Evolutionary conservation across 2,329 filamentous ascomycete genomes (phyloP), one percentile per base, ranked within the genome.

Genomic region (Hypoxylon sp.): DNA sequence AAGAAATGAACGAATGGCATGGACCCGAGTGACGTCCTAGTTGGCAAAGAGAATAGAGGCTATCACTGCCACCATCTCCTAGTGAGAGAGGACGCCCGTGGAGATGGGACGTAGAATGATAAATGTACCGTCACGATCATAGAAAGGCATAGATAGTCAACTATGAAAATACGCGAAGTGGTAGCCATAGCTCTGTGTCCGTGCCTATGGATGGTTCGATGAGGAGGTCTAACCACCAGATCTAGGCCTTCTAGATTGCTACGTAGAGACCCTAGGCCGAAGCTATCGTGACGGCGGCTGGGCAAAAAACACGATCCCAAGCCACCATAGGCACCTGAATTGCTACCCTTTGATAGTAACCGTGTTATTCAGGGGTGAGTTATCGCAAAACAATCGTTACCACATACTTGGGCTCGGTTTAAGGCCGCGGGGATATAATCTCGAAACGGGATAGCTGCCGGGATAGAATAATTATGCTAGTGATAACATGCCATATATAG

Each of bases 1-100:
- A 58, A 32, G 46, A 59, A 64, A 64, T 42, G 48, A 65, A 65
- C 55, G 55, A 65, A 19, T 65, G 55, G 27, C 55, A 46, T 55
- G 55, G 50, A 65, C 62, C 27, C 48, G n/a, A 59, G 29, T 58
- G 32, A 55, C 42, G 62, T 65, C 62, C 62, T 59, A 55, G 32
- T 44, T 59, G 50, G 35, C 19, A 21, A 35, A 32, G 32, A 55
- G 55, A 51, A 51, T 32, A 6, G 17, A 55, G 6, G 39, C 17
- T 32, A 15, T 51, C n/a, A 24, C 32, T 50, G 3, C 32, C 42
- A 60, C 44, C 29, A 31, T 27, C 6, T 51, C 24, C 2, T 13
- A 58, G 31, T 1, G 19, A 27, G 39, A 4, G n/a, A 59, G 50
- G 39, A 42, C 15, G 11, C 15, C 15, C 37, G n/a, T 1, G n/a